These are phyloP conservation scores for Cucumis melo DNA, from an alignment of 306 rosid genomes.

Conservation along the genomic window DNA sequence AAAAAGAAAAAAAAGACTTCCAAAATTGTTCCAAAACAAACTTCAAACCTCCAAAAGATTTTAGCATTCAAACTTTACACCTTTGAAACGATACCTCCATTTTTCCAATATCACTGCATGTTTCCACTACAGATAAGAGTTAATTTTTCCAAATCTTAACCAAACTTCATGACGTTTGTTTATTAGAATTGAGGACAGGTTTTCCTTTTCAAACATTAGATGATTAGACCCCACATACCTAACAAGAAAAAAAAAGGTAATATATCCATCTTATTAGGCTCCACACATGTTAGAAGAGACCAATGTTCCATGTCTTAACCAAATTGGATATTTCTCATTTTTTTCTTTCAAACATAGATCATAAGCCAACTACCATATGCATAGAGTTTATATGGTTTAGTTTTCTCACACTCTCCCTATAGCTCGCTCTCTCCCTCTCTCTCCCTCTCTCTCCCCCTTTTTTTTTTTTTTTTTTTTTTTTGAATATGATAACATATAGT, in stretches of 20 bases:
- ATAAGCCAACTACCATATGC: slow-evolving; percentile 1
- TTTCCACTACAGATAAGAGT: too few relatives aligned
- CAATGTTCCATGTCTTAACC: not conserved
- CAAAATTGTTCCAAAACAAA: too few relatives aligned
- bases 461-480: too few relatives aligned
- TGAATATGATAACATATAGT: not conserved
- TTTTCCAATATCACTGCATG: too few relatives aligned
- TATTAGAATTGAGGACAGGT: not conserved
- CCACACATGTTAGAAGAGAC: not conserved
- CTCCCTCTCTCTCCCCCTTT: too few relatives aligned
- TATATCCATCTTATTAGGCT: not conserved
- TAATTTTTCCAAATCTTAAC: not conserved
- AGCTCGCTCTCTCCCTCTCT: too few relatives aligned
- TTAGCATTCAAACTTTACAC: too few relatives aligned
- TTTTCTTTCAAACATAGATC: not conserved
- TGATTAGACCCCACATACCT: not conserved
- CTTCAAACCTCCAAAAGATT: too few relatives aligned
- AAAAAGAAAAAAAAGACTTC: too few relatives aligned
- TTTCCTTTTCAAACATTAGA: not conserved
- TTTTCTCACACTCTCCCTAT: too few relatives aligned
- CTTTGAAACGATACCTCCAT: too few relatives aligned
- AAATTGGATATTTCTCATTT: not conserved
- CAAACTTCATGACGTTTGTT: not conserved
- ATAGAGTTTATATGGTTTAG: not conserved
- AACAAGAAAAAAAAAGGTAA: not conserved